These are phyloP conservation scores for Trichosanthes cucumerina DNA, from an alignment of 306 rosid genomes.

Conservation along the genomic window DNA sequence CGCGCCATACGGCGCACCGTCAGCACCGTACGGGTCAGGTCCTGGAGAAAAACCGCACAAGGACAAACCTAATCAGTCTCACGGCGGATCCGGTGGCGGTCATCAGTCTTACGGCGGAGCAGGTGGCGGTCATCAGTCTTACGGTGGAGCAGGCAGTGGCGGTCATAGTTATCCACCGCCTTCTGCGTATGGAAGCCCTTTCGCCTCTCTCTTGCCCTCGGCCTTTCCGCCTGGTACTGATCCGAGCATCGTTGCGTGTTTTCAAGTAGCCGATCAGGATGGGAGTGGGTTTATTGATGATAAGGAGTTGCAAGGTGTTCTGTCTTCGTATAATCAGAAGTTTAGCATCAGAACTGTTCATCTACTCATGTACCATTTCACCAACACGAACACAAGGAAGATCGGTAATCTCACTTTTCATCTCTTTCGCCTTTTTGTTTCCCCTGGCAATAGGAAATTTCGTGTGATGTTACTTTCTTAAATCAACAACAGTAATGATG, in stretches of 20 bases:
- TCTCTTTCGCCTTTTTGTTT: neutral
- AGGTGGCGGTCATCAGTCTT: neutral
- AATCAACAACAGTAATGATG: neutral
- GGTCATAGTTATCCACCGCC: constrained; percentile 34
- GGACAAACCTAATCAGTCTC: constrained; percentile 21
- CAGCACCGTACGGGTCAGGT: constrained; percentile 6
- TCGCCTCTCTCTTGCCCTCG: constrained; percentile 71
- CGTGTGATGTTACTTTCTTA: neutral
- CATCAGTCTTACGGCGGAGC: neutral
- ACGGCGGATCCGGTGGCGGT: constrained; percentile 1
- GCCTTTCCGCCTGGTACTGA: constrained; percentile 85
- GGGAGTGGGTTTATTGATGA: constrained; percentile 91
- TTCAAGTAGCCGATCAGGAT: constrained; percentile 79
- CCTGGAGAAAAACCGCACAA: constrained; percentile 28
- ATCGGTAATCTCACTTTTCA: constrained; percentile 39
- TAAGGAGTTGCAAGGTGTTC: constrained; percentile 77
- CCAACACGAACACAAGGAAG: constrained; percentile 58
- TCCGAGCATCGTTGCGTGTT: constrained; percentile 74
- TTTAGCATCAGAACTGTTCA: constrained; percentile 90
- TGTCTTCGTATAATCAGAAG: constrained; percentile 67
- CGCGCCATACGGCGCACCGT: constrained; percentile 16
- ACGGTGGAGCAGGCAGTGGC: neutral
- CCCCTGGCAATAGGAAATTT: neutral
- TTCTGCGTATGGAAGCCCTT: constrained; percentile 31
- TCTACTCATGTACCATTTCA: constrained; percentile 83